phyloP scores from a whole-genome alignment of 2,329 filamentous ascomycete genomes.

The Colletotrichum godetiae region DNA sequence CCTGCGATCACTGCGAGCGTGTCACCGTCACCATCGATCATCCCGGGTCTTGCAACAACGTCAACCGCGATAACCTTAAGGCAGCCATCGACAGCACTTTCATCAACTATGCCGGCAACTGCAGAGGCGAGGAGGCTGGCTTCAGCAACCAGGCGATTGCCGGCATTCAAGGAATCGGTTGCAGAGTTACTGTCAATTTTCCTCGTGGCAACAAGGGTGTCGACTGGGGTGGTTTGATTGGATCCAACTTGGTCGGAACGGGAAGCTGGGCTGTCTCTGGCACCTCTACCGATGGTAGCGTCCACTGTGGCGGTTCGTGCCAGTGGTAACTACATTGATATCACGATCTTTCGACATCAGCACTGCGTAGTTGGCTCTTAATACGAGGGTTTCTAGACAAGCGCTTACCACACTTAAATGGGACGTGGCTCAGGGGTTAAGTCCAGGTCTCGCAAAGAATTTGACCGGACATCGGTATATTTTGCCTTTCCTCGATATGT shows the following conservation, averaged over 20 bases:
- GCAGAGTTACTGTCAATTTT: slow-evolving; percentile 19
- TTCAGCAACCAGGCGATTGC: slow-evolving; percentile 15
- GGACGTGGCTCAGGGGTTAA: not conserved
- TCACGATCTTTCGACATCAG: not conserved
- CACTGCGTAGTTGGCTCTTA: not conserved
- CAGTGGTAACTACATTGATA: not conserved
- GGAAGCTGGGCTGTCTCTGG: slow-evolving; percentile 16
- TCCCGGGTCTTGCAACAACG: slow-evolving; percentile 5
- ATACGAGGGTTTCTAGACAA: not conserved
- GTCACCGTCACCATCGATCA: slow-evolving; percentile 14
- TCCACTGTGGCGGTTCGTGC: slow-evolving; percentile 18
- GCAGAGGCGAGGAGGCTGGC: slow-evolving; percentile 5
- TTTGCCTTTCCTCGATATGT: not conserved
- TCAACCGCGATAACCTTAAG: slow-evolving; percentile 18
- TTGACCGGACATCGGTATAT: not conserved
- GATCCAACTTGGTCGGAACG: slow-evolving; percentile 11
- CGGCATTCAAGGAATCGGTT: not conserved
- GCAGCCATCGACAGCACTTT: slow-evolving; percentile 19
- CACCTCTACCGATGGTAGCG: slow-evolving; percentile 11
- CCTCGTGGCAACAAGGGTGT: slow-evolving; percentile 24
- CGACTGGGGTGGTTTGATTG: slow-evolving; percentile 13
- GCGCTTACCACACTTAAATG: not conserved
- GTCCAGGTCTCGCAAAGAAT: not conserved
- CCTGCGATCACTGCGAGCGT: slow-evolving; percentile 11
- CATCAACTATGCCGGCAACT: slow-evolving; percentile 8